These are phyloP conservation scores for Suhomyces taliae DNA, from an alignment of 1,139 yeast genomes.

Conservation along the genomic window DNA sequence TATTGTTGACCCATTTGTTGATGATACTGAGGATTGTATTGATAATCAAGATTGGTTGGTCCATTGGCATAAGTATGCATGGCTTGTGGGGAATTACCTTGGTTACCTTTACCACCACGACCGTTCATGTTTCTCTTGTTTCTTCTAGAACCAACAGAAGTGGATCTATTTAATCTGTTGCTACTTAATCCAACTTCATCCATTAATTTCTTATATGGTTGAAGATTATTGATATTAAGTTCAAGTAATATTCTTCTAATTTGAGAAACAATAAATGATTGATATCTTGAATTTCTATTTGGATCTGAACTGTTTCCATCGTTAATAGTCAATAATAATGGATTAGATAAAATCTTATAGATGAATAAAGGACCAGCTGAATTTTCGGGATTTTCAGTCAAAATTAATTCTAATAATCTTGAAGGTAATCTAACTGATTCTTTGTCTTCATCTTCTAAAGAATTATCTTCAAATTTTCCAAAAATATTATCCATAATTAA, in stretches of 20 bases:
- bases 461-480: conserved; percentile 42
- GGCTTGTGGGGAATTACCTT: conserved; percentile 8
- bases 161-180: conserved; percentile 34
- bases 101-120: conserved; percentile 13
- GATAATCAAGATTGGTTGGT: conserved; percentile 3
- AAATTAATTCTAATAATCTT: conserved; percentile 40
- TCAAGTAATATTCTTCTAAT: conserved; percentile 62
- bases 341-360: conserved; percentile 72
- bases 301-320: conserved; percentile 30
- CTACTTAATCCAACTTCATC: conserved; percentile 83
- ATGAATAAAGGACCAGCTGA: conserved; percentile 84
- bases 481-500: conserved; percentile 64
- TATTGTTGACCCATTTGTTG: conserved; percentile 8
- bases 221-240: conserved; percentile 55
- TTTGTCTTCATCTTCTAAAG: conserved; percentile 19
- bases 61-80: conserved; percentile 6
- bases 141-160: conserved; percentile 23
- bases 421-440: conserved; percentile 24
- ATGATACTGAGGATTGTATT: conserved; percentile 7
- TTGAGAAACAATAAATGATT: conserved; percentile 58
- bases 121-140: conserved; percentile 22
- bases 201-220: conserved; percentile 81
- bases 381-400: conserved; percentile 51
- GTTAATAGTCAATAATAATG: conserved; percentile 42
- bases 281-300: conserved; percentile 41